phyloP scores from a whole-genome alignment of 2,329 filamentous ascomycete genomes.

The Beauveria sp. region DNA sequence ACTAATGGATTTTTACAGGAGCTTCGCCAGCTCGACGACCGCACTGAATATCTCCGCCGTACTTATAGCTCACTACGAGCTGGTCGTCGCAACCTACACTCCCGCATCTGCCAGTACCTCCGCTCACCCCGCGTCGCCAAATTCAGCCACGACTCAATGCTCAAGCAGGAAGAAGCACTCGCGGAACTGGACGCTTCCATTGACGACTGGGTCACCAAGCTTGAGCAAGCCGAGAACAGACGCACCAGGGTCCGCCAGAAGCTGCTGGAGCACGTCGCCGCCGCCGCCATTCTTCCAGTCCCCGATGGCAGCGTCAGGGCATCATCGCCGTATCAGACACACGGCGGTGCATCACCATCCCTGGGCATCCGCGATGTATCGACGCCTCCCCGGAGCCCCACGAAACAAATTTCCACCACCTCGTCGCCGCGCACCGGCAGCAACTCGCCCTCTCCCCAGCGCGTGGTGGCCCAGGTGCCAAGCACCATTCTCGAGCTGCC shows the following conservation, averaged over 20 bases:
- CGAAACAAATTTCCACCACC: constrained; percentile 30
- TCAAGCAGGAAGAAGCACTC: constrained; percentile 74
- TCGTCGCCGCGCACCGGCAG: constrained; percentile 25
- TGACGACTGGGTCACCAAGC: constrained; percentile 71
- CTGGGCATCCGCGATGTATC: constrained; percentile 37
- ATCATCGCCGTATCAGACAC: constrained; percentile 31
- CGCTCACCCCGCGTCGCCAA: constrained; percentile 62
- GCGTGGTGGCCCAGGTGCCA: constrained; percentile 45
- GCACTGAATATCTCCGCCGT: constrained; percentile 68
- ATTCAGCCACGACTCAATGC: constrained; percentile 66
- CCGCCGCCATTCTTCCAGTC: constrained; percentile 49
- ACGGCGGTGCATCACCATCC: constrained; percentile 27
- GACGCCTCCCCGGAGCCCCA: constrained; percentile 53
- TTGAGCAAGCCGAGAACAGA: constrained; percentile 74
- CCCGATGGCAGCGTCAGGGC: constrained; percentile 26
- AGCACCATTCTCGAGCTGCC: constrained; percentile 49
- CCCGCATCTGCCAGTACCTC: constrained; percentile 69
- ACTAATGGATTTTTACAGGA: constrained; percentile 35
- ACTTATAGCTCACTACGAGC: constrained; percentile 68
- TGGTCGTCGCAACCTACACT: constrained; percentile 70
- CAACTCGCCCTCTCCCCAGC: constrained; percentile 41
- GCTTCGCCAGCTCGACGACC: constrained; percentile 67
- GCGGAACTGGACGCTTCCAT: constrained; percentile 70
- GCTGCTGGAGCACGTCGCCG: constrained; percentile 73
- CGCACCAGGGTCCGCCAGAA: constrained; percentile 70